These are phyloP conservation scores for Ilyonectria destructans DNA, from an alignment of 2,329 filamentous ascomycete species.

Conservation along the genomic window DNA sequence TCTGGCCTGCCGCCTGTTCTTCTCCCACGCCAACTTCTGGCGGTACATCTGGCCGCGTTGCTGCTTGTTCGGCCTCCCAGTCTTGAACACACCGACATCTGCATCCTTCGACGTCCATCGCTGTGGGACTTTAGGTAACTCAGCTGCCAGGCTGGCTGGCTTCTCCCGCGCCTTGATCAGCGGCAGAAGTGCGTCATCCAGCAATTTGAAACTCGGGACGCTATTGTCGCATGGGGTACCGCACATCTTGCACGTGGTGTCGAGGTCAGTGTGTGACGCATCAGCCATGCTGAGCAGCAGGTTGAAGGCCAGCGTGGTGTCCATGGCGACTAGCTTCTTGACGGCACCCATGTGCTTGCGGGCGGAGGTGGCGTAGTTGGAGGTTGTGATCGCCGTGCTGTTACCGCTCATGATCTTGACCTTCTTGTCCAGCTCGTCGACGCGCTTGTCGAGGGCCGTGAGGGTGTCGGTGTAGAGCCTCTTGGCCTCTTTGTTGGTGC, in stretches of 20 bases:
- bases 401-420: constrained; percentile 8
- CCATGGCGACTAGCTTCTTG: constrained; percentile 3
- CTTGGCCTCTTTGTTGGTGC: constrained; percentile 1
- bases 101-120: no score
- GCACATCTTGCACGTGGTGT: constrained; percentile 8
- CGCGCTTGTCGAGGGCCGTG: constrained; percentile 7
- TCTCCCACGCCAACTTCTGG: constrained; percentile 8
- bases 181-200: constrained; percentile 7
- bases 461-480: constrained; percentile 11
- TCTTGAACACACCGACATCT: neutral
- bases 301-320: constrained; percentile 10
- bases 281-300: constrained; percentile 11
- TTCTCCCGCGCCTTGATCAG: constrained; percentile 2
- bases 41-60: constrained; percentile 7
- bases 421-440: constrained; percentile 8
- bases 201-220: constrained; percentile 6
- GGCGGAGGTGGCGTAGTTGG: neutral
- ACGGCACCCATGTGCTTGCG: constrained; percentile 10
- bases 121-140: constrained; percentile 3
- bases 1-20: constrained; percentile 14
- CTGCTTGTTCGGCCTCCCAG: constrained; percentile 5
- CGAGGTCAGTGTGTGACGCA: constrained; percentile 13
- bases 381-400: constrained; percentile 6
- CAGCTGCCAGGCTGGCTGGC: neutral
- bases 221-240: constrained; percentile 5